Evolutionary conservation across 2,329 filamentous ascomycete genomes (phyloP).

Genomic region (Metarhizium guizhouense): DNA sequence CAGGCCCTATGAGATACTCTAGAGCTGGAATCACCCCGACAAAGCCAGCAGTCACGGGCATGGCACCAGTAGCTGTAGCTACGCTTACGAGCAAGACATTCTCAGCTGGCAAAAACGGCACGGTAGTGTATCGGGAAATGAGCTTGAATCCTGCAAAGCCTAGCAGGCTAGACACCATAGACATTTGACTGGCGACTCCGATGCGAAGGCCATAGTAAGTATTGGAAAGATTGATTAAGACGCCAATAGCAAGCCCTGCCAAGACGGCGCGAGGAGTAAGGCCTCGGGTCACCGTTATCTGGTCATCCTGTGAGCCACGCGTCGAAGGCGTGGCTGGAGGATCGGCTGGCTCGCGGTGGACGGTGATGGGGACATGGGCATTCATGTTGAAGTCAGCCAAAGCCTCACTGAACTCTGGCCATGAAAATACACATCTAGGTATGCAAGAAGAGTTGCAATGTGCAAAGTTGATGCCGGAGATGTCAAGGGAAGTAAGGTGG

Average conservation of each 20-base stretch:
- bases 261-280: background rate
- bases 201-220: background rate
- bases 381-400: too few species aligned
- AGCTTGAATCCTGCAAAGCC: background rate
- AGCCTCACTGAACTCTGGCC: too few species aligned
- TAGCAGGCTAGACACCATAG: background rate
- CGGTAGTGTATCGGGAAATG: background rate
- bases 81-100: background rate
- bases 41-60: constrained; percentile 1
- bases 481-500: too few species aligned
- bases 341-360: too few species aligned
- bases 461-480: too few species aligned
- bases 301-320: background rate
- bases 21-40: constrained; percentile 1
- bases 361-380: too few species aligned
- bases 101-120: background rate
- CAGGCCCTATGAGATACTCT: background rate
- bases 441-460: too few species aligned
- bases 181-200: background rate
- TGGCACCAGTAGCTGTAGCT: background rate
- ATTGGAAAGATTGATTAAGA: background rate
- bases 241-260: background rate
- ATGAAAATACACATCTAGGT: too few species aligned
- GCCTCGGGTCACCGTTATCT: background rate
- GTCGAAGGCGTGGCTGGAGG: background rate